Percentiles rank a stretch among this genome's conserved stretches.
phyloP scores from a whole-genome alignment of 1,284 basidiomycete genomes.

The Leccinum fallax region DNA sequence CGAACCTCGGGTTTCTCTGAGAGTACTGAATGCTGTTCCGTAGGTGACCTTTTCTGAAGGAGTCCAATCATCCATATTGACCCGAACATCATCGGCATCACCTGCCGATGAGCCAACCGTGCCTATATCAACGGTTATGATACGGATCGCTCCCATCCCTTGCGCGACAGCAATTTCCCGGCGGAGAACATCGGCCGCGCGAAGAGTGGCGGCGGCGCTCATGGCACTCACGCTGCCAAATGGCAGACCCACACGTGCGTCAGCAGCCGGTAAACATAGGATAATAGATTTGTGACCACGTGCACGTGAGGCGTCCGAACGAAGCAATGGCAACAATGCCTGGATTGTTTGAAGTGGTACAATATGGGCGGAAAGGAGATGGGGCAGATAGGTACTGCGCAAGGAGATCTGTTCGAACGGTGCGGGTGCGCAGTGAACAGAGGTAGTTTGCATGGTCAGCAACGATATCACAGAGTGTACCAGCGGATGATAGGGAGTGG shows the following conservation, averaged over 20 bases:
- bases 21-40: conserved; percentile 61
- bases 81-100: not conserved
- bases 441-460: conserved; percentile 51
- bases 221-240: conserved; percentile 64
- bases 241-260: conserved; percentile 69
- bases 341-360: conserved; percentile 76
- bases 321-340: conserved; percentile 71
- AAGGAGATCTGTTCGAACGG: conserved; percentile 75
- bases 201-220: conserved; percentile 69
- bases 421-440: conserved; percentile 44
- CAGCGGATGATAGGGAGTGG: conserved; percentile 62
- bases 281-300: conserved; percentile 62
- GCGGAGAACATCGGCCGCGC: conserved; percentile 69
- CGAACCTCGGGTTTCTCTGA: conserved; percentile 45
- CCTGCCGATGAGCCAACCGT: conserved; percentile 21
- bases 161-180: conserved; percentile 64
- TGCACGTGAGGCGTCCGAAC: conserved; percentile 57
- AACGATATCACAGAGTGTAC: conserved; percentile 74
- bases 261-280: conserved; percentile 69
- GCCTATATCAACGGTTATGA: conserved; percentile 58
- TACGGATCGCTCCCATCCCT: conserved; percentile 58
- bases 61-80: conserved; percentile 64
- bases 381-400: conserved; percentile 61
- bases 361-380: conserved; percentile 71
- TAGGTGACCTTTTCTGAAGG: conserved; percentile 70